These are phyloP conservation scores for Cornus kousa DNA, from an alignment of 148 eudicot species.

Conservation along the genomic window DNA sequence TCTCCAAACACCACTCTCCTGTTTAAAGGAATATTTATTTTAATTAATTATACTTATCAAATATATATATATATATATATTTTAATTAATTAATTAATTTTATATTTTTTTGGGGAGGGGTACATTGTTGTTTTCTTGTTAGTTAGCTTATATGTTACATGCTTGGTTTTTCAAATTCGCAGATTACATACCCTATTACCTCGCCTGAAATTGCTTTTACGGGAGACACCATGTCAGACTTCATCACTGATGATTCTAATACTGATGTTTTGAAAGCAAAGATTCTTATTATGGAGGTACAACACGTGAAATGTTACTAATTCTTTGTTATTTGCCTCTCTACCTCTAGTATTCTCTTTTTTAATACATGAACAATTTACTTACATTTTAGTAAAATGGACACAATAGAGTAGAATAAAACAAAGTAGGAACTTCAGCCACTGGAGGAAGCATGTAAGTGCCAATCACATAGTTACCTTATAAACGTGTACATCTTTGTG, in stretches of 20 bases:
- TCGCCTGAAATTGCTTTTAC: slow-evolving; percentile 94
- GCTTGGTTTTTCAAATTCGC: slow-evolving; percentile 24
- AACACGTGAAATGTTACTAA: not conserved
- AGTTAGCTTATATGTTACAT: not conserved
- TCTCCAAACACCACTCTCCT: not conserved
- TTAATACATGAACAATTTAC: too few relatives aligned
- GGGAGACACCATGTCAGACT: slow-evolving; percentile 89
- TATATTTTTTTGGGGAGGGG: too few relatives aligned
- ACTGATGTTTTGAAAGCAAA: slow-evolving; percentile 70
- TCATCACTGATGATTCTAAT: slow-evolving; percentile 57
- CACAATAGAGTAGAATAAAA: too few relatives aligned
- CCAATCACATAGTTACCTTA: too few relatives aligned
- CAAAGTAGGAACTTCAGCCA: too few relatives aligned
- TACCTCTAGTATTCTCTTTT: too few relatives aligned
- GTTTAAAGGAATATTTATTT: too few relatives aligned
- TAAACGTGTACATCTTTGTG: too few relatives aligned
- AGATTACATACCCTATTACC: slow-evolving; percentile 65
- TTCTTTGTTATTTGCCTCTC: not conserved
- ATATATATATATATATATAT: too few relatives aligned
- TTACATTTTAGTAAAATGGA: too few relatives aligned
- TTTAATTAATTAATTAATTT: not conserved
- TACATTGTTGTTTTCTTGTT: not conserved
- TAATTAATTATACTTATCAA: too few relatives aligned
- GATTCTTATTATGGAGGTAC: slow-evolving; percentile 96
- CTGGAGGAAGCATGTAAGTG: too few relatives aligned